Percentiles rank a stretch among this genome's conserved stretches.
Conservation (phyloP, 257 asterid genomes). For the Schizonepeta tenuifolia region DNA sequence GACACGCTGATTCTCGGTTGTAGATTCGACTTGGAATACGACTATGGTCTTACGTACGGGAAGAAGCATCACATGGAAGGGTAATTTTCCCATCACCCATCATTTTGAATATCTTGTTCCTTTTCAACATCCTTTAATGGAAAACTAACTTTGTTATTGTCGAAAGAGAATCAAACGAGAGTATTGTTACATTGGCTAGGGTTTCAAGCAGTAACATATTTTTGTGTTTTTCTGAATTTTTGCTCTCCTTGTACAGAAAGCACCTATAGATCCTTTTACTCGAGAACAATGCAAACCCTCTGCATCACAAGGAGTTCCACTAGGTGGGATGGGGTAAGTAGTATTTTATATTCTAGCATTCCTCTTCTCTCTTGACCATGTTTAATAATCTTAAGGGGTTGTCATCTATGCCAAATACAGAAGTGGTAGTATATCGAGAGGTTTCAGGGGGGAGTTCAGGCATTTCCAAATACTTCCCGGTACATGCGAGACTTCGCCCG, state of each 20-base stretch:
- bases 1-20: slow-evolving; percentile 31
- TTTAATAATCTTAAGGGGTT: slow-evolving; percentile 19
- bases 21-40: slow-evolving; percentile 94
- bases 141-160: neutral
- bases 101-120: slow-evolving; percentile 23
- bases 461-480: slow-evolving; percentile 97
- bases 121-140: neutral
- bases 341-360: slow-evolving; percentile 16
- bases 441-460: slow-evolving; percentile 96
- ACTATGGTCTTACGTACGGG: slow-evolving; percentile 86
- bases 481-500: slow-evolving; percentile 87
- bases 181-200: neutral
- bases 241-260: slow-evolving; percentile 63
- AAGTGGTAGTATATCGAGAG: slow-evolving; percentile 99
- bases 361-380: neutral
- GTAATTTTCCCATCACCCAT: slow-evolving; percentile 44
- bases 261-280: slow-evolving; percentile 96
- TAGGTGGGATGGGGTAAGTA: slow-evolving; percentile 99
- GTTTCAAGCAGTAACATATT: neutral
- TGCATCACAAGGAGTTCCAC: slow-evolving; percentile 96
- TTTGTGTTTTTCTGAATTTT: neutral
- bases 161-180: neutral
- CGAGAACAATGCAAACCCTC: slow-evolving; percentile 93
- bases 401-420: slow-evolving; percentile 51
- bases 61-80: slow-evolving; percentile 99